Evolutionary conservation across 768 basidiomycete genomes (phyloP).

Genomic region (Crucibulum laeve): DNA sequence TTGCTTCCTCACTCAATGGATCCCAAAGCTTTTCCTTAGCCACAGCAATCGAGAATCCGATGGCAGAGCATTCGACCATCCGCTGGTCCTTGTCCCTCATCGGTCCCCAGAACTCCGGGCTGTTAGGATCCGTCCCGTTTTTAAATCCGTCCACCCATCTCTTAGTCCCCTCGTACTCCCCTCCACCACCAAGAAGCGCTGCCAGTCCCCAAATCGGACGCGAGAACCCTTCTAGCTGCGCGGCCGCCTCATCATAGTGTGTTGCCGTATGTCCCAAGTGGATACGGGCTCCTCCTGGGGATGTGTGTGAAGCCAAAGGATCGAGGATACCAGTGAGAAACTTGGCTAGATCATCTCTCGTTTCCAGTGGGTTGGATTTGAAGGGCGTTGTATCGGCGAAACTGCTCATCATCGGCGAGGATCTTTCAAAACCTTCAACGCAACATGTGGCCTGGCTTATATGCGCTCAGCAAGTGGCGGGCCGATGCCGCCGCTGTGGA

Average conservation of each 20-base stretch:
- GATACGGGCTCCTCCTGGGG: slow-evolving; percentile 67
- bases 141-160: slow-evolving; percentile 65
- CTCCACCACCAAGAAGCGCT: slow-evolving; percentile 61
- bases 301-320: slow-evolving; percentile 64
- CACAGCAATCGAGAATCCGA: slow-evolving; percentile 67
- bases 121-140: slow-evolving; percentile 63
- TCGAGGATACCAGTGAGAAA: slow-evolving; percentile 61
- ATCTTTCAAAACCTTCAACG: background rate
- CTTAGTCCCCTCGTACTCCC: slow-evolving; percentile 49
- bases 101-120: slow-evolving; percentile 71
- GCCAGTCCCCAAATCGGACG: slow-evolving; percentile 76
- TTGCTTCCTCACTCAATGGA: slow-evolving; percentile 46
- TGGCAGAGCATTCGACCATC: slow-evolving; percentile 80
- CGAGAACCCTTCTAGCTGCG: slow-evolving; percentile 74
- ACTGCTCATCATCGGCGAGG: slow-evolving; percentile 19
- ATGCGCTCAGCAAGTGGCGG: background rate
- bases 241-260: slow-evolving; percentile 68
- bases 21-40: slow-evolving; percentile 65
- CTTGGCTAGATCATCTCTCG: slow-evolving; percentile 51
- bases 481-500: background rate
- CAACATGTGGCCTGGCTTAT: background rate
- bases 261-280: slow-evolving; percentile 67
- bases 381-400: slow-evolving; percentile 39
- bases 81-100: slow-evolving; percentile 74
- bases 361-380: slow-evolving; percentile 55